Evolutionary conservation across 1,284 basidiomycete genomes (phyloP), one percentile per base, ranked within the genome.

Genomic region (Mycena sp.): DNA sequence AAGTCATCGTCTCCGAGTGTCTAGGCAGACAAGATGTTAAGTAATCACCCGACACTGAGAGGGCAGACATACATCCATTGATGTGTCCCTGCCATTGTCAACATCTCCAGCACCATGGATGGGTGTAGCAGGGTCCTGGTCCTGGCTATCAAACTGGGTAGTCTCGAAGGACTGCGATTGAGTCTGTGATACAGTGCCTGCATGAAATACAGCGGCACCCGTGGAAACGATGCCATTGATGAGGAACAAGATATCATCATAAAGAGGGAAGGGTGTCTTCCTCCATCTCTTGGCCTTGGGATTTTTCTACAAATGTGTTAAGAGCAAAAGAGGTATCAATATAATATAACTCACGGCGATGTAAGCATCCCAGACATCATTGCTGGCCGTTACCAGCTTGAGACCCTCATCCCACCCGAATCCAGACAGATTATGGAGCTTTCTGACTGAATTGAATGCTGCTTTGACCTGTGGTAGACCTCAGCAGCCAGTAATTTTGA

Each of bases 361-460:
- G 6, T 41, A 40, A 25, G 32, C 7, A 10, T 50, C 43, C 67
- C 65, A 69, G 16, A 65, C 58, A 6, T 59, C 51, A 3, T 59
- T 55, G 3, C 40, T 49, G 9, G 67, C 67, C 16, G 51, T 67
- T 2, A 58, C 56, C 32, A 61, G 45, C 54, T 67, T 59, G 30
- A 53, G 25, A 4, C 54, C 65, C 38, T 67, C 62, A 46, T 69
- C 52, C 67, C 67, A 69, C 17, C 65, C 67, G 50, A 69, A 67
- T 2, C 63, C 67, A 14, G 58, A 67, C 11, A 45, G 5, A n/a
- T 11, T n/a, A 40, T 10, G n/a, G n/a, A 65, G 40, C 10, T 17
- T 21, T 4, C 32, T 16, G 40, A 62, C 55, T 12, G 63, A 53
- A 19, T 23, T 12, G 48, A 43, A 67, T 12, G 41, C 44, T 11